A percentile compares a stretch with the other conserved stretches of the same genome.
Conservation (phyloP, 176 grass and related monocot species). For the Saccharum spontaneum region DNA sequence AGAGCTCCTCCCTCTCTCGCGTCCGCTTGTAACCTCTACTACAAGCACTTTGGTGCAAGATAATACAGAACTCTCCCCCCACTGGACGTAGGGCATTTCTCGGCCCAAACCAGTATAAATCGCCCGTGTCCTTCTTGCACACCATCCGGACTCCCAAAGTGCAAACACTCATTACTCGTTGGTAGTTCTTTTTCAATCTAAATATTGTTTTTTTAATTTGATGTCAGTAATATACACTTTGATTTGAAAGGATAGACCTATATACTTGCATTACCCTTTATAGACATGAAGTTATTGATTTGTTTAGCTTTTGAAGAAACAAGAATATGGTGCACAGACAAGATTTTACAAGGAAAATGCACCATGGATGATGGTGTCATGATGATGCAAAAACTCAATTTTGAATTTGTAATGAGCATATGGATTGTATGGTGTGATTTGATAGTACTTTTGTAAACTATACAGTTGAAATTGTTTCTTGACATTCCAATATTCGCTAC, state of each 20-base stretch:
- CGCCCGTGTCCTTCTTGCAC: no score
- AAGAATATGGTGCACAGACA: not conserved
- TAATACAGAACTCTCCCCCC: no score
- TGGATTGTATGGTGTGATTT: not conserved
- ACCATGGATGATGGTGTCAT: not conserved
- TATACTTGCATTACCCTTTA: not conserved
- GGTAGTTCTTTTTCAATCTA: no score
- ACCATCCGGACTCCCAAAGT: no score
- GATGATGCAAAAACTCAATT: not conserved
- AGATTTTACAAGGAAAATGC: not conserved
- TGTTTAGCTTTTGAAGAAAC: not conserved
- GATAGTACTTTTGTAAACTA: not conserved
- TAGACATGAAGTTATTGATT: not conserved
- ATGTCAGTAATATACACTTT: not conserved
- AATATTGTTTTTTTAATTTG: not conserved
- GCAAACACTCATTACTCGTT: no score
- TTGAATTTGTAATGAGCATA: not conserved
- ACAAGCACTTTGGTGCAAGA: no score
- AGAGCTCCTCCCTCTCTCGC: no score
- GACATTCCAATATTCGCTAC: accelerated
- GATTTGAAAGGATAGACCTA: not conserved
- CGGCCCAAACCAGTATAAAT: no score
- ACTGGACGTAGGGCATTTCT: no score
- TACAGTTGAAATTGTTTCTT: not conserved
- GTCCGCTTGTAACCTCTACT: no score